phyloP scores from a whole-genome alignment of 345 rosid genomes.

The Cochlearia excelsa region DNA sequence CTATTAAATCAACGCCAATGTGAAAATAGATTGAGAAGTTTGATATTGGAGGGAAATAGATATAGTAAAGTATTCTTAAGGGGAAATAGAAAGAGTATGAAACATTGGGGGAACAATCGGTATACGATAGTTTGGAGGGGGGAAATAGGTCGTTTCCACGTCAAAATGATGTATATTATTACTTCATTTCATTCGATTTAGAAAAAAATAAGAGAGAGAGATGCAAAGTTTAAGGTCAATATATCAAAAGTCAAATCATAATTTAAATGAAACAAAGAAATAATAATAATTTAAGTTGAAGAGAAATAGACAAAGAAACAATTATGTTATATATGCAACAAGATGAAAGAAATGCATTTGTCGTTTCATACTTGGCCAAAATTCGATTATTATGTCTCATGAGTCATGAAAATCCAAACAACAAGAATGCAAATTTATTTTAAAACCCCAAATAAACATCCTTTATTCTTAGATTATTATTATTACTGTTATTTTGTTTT shows the following conservation, averaged over 20 bases:
- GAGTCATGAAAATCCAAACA: slow-evolving; percentile 21
- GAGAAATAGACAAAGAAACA: slow-evolving; percentile 20
- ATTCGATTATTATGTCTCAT: not conserved
- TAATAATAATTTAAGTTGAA: slow-evolving; percentile 6
- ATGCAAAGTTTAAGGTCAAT: slow-evolving; percentile 29
- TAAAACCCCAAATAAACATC: not conserved
- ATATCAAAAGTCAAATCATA: not conserved
- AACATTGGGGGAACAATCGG: too few species aligned
- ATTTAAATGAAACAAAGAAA: not conserved
- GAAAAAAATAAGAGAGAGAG: slow-evolving; percentile 3
- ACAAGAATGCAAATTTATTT: slow-evolving; percentile 15
- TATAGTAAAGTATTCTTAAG: too few species aligned
- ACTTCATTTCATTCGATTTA: too few species aligned
- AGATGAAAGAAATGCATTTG: slow-evolving; percentile 28
- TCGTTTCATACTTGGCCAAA: slow-evolving; percentile 28
- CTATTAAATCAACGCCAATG: too few species aligned
- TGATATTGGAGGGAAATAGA: too few species aligned
- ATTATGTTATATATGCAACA: slow-evolving; percentile 8
- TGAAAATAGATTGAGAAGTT: too few species aligned
- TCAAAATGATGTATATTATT: too few species aligned
- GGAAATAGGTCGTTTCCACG: too few species aligned
- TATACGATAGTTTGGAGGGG: too few species aligned
- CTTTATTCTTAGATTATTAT: slow-evolving; percentile 9
- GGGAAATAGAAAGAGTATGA: too few species aligned
- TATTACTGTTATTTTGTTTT: not conserved